Evolutionary conservation across 495 filamentous ascomycete species (phyloP), one percentile per base, ranked within the genome.

Genomic region (Annulohypoxylon stygium): DNA sequence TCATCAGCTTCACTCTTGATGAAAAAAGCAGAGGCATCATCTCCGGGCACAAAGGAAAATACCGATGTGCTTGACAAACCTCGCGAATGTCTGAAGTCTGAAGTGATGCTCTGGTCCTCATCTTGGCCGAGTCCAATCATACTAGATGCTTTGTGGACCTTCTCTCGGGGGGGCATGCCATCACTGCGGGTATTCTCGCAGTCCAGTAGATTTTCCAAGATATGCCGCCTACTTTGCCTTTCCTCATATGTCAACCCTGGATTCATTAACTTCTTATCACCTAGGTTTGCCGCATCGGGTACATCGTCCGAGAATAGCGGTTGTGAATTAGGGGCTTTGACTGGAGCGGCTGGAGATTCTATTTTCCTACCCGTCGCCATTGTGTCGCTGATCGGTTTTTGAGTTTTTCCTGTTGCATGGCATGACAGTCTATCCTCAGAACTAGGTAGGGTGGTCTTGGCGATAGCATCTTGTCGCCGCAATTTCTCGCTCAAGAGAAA

Each of bases 401-500:
- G 26, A 36, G 33, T 7, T 25, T 16, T 47, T n/a, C 4, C 5
- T 26, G 14, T 43, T 18, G 16, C 14, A 41, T 57, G 62, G 6
- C 36, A 67, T 60, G 33, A 6, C 5, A 26, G 43, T 41, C 61
- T 64, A 20, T 25, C 18, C 63, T 47, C 61, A 36, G 10, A 14
- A 20, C 33, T 25, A 16, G 30, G 4, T n/a, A 43, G 47, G 4
- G 2, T 26, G 9, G 18, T 11, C 1, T 48, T 60, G 1, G 36
- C 12, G 14, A 20, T 11, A 6, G 59, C 59, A 30, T 78, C 73
- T 7, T 62, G 51, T 58, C 16, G 55, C 26, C 76, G 75, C 18
- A 77, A 58, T 53, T 57, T 77, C 16, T 78, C 60, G 41, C 76
- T 78, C 9, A 71, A 25, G 61, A 77, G 48, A 39, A 75, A 67